These are phyloP conservation scores for Trapa incisa DNA, from an alignment of 345 rosid genomes.

Conservation along the genomic window DNA sequence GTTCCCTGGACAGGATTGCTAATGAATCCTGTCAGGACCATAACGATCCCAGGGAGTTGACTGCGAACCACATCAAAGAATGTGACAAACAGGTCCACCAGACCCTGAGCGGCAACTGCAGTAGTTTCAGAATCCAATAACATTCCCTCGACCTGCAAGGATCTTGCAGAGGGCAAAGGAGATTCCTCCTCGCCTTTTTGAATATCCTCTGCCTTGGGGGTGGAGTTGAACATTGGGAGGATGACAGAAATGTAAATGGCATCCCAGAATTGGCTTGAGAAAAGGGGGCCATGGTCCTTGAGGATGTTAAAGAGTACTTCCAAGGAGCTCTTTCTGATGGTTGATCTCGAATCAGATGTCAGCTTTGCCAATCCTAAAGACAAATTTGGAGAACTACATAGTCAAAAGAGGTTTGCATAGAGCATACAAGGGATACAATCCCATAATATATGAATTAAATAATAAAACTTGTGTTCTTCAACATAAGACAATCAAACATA, in stretches of 20 bases:
- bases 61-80: conserved; percentile 48
- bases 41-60: conserved; percentile 52
- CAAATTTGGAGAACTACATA: background rate
- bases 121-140: conserved; percentile 77
- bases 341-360: conserved; percentile 70
- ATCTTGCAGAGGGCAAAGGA: conserved; percentile 25
- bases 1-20: conserved; percentile 69
- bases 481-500: conserved; percentile 1
- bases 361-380: conserved; percentile 70
- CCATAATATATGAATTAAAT: background rate
- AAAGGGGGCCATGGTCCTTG: conserved; percentile 92
- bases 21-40: conserved; percentile 53
- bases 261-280: conserved; percentile 63
- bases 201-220: conserved; percentile 27
- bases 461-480: background rate
- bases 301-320: conserved; percentile 90
- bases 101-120: conserved; percentile 53
- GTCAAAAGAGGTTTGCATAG: background rate
- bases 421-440: background rate
- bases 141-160: conserved; percentile 35
- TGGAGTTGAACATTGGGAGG: conserved; percentile 48
- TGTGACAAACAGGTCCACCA: conserved; percentile 58
- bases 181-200: conserved; percentile 29
- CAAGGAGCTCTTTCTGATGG: conserved; percentile 77
- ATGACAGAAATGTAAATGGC: conserved; percentile 47